Conservation (phyloP, 139 green algal genomes). For the Bryopsis sp. region DNA sequence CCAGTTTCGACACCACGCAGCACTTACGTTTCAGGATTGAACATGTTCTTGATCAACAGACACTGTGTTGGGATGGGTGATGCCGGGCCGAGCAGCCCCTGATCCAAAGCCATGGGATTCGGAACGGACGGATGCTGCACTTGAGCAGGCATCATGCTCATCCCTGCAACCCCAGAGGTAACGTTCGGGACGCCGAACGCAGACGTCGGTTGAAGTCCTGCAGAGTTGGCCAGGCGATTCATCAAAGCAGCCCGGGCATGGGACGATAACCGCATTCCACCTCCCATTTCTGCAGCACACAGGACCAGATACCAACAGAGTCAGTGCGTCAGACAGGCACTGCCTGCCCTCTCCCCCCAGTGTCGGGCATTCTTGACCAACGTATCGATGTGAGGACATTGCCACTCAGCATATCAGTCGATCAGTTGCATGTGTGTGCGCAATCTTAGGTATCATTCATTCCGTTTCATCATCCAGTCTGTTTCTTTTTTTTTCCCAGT, state of each 20-base stretch:
- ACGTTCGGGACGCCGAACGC: slow-evolving; percentile 16
- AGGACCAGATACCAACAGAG: too few relatives aligned
- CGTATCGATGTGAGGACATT: too few relatives aligned
- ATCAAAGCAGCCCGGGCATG: slow-evolving; percentile 70
- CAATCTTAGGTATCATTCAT: too few relatives aligned
- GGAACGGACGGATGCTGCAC: slow-evolving; percentile 9
- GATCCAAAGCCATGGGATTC: slow-evolving; percentile 31
- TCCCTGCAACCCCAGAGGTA: slow-evolving; percentile 11
- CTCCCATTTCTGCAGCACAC: slow-evolving; percentile 23
- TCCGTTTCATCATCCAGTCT: too few relatives aligned
- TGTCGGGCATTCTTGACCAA: too few relatives aligned
- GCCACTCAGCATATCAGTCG: too few relatives aligned
- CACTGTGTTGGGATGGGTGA: slow-evolving; percentile 85
- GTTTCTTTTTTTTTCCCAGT: too few relatives aligned
- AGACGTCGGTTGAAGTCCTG: slow-evolving; percentile 31
- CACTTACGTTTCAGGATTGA: slow-evolving; percentile 55
- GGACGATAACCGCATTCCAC: slow-evolving; percentile 63
- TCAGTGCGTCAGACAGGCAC: too few relatives aligned
- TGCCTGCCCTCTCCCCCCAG: too few relatives aligned
- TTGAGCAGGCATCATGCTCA: slow-evolving; percentile 17
- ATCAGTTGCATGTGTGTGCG: too few relatives aligned
- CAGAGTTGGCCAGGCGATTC: slow-evolving; percentile 64
- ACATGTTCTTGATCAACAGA: slow-evolving; percentile 95
- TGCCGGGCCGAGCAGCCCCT: slow-evolving; percentile 77
- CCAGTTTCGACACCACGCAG: too few relatives aligned